Percentiles rank a stretch among this genome's conserved stretches.
phyloP scores from a whole-genome alignment of 106 monocot genomes.

The Posidonia australis region DNA sequence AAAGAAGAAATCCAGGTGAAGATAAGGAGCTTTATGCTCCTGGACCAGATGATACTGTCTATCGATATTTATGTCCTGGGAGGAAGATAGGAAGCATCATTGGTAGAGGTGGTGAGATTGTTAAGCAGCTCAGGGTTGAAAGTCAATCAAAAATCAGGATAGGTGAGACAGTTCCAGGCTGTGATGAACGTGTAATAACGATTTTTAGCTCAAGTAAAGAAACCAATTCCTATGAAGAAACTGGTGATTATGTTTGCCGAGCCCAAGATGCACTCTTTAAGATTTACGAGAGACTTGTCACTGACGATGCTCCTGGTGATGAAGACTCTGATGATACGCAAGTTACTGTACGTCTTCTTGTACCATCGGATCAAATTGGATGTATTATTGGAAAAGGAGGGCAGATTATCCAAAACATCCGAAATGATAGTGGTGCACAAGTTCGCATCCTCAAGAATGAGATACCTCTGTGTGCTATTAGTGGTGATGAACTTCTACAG shows the following conservation, averaged over 20 bases:
- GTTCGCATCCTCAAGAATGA: constrained; percentile 25
- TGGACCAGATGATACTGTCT: constrained; percentile 83
- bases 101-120: constrained; percentile 95
- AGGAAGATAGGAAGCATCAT: constrained; percentile 87
- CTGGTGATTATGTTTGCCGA: constrained; percentile 54
- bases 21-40: constrained; percentile 62
- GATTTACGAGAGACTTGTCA: constrained; percentile 64
- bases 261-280: constrained; percentile 93
- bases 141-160: constrained; percentile 79
- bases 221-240: constrained; percentile 47
- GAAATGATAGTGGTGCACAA: constrained; percentile 29
- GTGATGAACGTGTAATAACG: constrained; percentile 81
- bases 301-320: constrained; percentile 40
- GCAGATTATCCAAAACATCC: constrained; percentile 25
- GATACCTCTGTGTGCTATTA: constrained; percentile 19
- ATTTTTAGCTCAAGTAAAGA: constrained; percentile 69
- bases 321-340: constrained; percentile 47
- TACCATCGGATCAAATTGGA: constrained; percentile 95
- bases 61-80: constrained; percentile 67
- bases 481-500: constrained; percentile 82
- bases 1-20: constrained; percentile 81
- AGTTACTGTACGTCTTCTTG: constrained; percentile 67
- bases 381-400: constrained; percentile 84
- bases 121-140: constrained; percentile 85
- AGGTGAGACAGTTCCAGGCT: constrained; percentile 64